phyloP scores from a whole-genome alignment of 176 grass and related monocot species.

The Pontederia paniculata region DNA sequence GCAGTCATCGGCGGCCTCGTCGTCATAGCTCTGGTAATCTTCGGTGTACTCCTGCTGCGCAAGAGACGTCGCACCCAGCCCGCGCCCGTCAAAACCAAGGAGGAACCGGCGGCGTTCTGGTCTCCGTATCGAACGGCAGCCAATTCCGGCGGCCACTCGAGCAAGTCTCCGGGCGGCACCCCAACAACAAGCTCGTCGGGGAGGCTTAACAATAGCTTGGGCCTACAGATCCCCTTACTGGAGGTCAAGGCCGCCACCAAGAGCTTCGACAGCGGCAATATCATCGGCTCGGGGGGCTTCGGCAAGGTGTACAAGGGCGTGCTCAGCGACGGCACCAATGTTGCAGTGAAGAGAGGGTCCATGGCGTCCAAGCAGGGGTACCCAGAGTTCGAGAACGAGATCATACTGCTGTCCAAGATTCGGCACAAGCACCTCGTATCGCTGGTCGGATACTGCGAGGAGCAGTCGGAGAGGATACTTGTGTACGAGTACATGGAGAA shows the following conservation, averaged over 20 bases:
- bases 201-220: not conserved
- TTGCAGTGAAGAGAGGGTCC: not conserved
- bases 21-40: not conserved
- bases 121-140: not conserved
- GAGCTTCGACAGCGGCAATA: not conserved
- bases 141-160: not conserved
- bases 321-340: not conserved
- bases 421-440: not conserved
- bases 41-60: not conserved
- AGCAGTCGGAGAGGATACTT: not conserved
- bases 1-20: not conserved
- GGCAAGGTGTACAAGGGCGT: conserved; percentile 1
- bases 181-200: not conserved
- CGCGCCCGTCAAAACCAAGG: not conserved
- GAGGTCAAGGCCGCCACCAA: not conserved
- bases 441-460: not conserved
- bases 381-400: conserved; percentile 2
- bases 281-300: not conserved
- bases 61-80: not conserved
- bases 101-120: not conserved
- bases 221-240: not conserved
- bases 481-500: conserved; percentile 11
- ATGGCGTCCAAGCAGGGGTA: not conserved
- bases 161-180: not conserved
- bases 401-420: not conserved